phyloP scores from a whole-genome alignment of 176 grass and related monocot species.

The Luzula sylvatica region DNA sequence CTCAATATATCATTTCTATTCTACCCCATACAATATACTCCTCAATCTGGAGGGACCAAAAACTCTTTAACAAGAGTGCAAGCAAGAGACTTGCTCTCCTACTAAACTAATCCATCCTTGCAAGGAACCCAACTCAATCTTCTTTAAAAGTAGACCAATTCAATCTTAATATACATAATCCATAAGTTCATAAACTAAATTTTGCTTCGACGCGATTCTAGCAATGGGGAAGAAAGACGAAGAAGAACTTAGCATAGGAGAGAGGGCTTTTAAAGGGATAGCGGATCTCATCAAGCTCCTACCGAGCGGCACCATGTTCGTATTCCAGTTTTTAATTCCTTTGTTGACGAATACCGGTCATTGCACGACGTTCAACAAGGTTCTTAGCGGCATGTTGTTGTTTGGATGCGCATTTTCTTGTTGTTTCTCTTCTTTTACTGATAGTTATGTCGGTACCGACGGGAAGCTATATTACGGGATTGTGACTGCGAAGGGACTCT shows the following conservation, averaged over 20 bases:
- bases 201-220: too few species aligned
- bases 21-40: too few species aligned
- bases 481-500: conserved; percentile 34
- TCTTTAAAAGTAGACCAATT: not conserved
- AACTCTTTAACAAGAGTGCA: too few species aligned
- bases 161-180: not conserved
- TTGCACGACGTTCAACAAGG: conserved; percentile 31
- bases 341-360: conserved; percentile 47
- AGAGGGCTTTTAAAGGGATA: conserved; percentile 39
- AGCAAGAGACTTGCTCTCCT: not conserved
- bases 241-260: conserved; percentile 15
- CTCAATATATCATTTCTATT: too few species aligned
- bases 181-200: not conserved
- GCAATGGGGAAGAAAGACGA: not conserved
- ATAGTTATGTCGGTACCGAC: conserved; percentile 49
- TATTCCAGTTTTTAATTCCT: conserved; percentile 57
- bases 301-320: conserved; percentile 53
- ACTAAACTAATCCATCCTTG: conserved; percentile 2
- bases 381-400: conserved; percentile 30
- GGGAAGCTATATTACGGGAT: conserved; percentile 57
- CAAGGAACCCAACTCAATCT: not conserved
- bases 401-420: conserved; percentile 30
- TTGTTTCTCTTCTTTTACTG: conserved; percentile 56
- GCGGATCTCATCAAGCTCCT: conserved; percentile 61
- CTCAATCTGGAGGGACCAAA: too few species aligned